Conservation (phyloP, 768 basidiomycete species). For the Grammothele lineata region DNA sequence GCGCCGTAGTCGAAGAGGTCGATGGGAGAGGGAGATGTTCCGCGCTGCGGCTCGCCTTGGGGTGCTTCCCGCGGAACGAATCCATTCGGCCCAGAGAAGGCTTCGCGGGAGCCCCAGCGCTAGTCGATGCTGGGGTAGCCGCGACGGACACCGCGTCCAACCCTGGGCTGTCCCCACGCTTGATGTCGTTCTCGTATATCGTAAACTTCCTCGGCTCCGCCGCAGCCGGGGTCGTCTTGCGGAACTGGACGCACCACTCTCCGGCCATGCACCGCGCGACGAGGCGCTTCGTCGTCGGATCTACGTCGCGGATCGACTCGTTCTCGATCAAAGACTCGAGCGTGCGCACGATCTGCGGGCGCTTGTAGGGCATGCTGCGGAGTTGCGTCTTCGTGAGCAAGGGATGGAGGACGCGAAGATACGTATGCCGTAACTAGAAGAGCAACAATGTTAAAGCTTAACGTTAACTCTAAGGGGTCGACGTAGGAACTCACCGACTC, state of each 20-base stretch:
- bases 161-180: slow-evolving; percentile 37
- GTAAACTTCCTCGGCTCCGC: slow-evolving; percentile 23
- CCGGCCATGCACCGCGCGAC: slow-evolving; percentile 88
- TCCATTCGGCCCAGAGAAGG: slow-evolving; percentile 33
- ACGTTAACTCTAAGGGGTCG: neutral
- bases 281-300: slow-evolving; percentile 82
- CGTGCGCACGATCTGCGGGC: slow-evolving; percentile 78
- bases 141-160: slow-evolving; percentile 39
- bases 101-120: slow-evolving; percentile 3
- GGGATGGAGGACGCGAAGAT: slow-evolving; percentile 93
- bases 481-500: slow-evolving; percentile 66
- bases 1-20: slow-evolving; percentile 13
- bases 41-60: slow-evolving; percentile 65
- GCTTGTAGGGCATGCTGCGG: slow-evolving; percentile 81
- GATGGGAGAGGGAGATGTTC: slow-evolving; percentile 48
- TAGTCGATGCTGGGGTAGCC: slow-evolving; percentile 25
- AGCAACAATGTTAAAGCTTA: neutral
- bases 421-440: slow-evolving; percentile 84
- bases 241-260: slow-evolving; percentile 79
- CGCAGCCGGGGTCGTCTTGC: slow-evolving; percentile 26
- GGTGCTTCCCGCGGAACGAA: slow-evolving; percentile 28
- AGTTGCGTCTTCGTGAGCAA: slow-evolving; percentile 94
- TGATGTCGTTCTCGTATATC: slow-evolving; percentile 25
- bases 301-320: slow-evolving; percentile 74
- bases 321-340: slow-evolving; percentile 77